Conservation (phyloP, 345 rosid species). For the Sisymbrium irio region DNA sequence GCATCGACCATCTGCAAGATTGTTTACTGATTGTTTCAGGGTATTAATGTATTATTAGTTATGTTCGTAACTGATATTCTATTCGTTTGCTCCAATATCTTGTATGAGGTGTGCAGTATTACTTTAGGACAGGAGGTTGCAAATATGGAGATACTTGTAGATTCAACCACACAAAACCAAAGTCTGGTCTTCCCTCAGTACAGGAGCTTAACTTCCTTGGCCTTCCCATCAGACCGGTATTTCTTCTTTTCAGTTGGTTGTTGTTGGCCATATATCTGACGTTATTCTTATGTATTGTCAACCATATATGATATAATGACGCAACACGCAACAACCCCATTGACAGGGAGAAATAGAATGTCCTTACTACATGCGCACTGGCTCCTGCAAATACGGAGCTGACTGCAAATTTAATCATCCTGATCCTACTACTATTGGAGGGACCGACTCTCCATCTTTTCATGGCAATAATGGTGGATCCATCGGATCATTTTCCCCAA, state of each 20-base stretch:
- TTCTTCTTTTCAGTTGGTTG: neutral
- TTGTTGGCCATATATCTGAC: no score
- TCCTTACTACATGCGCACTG: slow-evolving; percentile 88
- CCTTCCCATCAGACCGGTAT: slow-evolving; percentile 75
- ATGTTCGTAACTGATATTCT: neutral
- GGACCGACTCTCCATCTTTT: slow-evolving; percentile 46
- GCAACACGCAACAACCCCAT: neutral
- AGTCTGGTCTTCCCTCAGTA: slow-evolving; percentile 32
- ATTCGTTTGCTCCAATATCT: neutral
- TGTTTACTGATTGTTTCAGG: neutral
- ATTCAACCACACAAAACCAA: slow-evolving; percentile 64
- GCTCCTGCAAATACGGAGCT: slow-evolving; percentile 85
- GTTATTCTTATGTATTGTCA: neutral
- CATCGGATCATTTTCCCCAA: slow-evolving; percentile 40
- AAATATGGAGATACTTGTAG: slow-evolving; percentile 85
- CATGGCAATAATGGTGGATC: slow-evolving; percentile 53
- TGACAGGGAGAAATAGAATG: slow-evolving; percentile 80
- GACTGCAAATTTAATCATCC: slow-evolving; percentile 94
- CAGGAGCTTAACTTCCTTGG: slow-evolving; percentile 82
- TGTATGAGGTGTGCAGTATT: slow-evolving; percentile 56
- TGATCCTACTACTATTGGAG: slow-evolving; percentile 63
- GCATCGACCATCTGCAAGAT: neutral
- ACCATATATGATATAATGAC: slow-evolving; percentile 6
- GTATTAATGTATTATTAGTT: no score
- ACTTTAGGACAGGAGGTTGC: slow-evolving; percentile 90